These are phyloP conservation scores for Peziza echinospora DNA, from an alignment of 495 filamentous ascomycete species.

Conservation along the genomic window DNA sequence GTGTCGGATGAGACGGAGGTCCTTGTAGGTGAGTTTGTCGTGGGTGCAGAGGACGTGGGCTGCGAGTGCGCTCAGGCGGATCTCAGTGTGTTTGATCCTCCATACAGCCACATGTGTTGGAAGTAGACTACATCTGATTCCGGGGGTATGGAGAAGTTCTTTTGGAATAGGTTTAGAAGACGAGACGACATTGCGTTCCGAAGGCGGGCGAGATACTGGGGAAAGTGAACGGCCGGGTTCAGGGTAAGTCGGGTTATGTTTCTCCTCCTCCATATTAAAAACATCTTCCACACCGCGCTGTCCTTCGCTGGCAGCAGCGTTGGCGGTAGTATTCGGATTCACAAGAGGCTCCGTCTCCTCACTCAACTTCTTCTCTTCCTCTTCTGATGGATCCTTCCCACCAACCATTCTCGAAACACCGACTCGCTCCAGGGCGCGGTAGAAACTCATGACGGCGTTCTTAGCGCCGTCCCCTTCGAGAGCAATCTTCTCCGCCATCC, in stretches of 20 bases:
- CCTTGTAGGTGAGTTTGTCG: conserved; percentile 37
- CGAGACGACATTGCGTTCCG: background rate
- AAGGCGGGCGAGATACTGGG: background rate
- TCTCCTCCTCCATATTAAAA: background rate
- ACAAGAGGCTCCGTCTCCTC: conserved; percentile 16
- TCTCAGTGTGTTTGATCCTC: conserved; percentile 33
- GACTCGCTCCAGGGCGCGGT: conserved; percentile 31
- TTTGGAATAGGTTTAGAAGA: background rate
- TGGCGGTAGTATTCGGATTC: conserved; percentile 3
- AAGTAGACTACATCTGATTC: conserved; percentile 48
- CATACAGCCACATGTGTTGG: conserved; percentile 44
- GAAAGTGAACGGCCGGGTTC: background rate
- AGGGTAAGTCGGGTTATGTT: no score
- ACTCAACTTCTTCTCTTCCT: conserved; percentile 9
- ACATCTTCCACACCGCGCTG: background rate
- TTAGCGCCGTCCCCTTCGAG: conserved; percentile 50
- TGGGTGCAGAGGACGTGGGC: conserved; percentile 39
- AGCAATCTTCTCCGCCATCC: conserved; percentile 32
- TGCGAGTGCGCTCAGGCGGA: conserved; percentile 42
- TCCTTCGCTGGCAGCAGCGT: background rate
- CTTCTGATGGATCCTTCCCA: conserved; percentile 3
- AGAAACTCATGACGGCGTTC: conserved; percentile 51
- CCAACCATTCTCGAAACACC: conserved; percentile 1
- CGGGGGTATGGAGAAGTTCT: conserved; percentile 5
- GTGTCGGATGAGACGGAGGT: conserved; percentile 43